Evolutionary conservation across 805 yeast genomes (phyloP), one percentile per base, ranked within the genome.

Genomic region (Metschnikowia borealis): DNA sequence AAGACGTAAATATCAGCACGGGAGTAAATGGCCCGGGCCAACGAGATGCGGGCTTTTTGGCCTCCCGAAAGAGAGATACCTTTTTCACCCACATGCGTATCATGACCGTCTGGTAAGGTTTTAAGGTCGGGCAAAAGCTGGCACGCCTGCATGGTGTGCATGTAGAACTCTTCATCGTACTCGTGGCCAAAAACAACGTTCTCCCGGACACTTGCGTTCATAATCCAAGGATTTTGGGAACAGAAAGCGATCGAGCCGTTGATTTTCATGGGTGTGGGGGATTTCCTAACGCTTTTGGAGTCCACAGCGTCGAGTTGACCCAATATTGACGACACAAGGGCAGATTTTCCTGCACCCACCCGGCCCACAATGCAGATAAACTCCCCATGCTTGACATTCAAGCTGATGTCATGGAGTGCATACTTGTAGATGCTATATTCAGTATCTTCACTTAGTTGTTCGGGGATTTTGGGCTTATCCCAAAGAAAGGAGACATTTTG

Each of bases 21-120:
- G 3, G 74, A 57, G 51, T 72, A 72, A 5, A 72, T 75, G 6
- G 75, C 75, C 54, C 77, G 61, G 2, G 77, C 77, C 41, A 72
- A 60, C 6, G 75, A 64, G 34, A 72, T 60, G 33, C 77, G 61
- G 3, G 77, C 77, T 52, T 71, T 72, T 54, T 72, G 76, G 29
- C 77, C 77, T 4, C 77, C 77, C 47, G 73, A 66, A 23, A 72
- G 57, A 2, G 77, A 68, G 37, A 71, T 69, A 34, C 76, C 77
- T 54, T 71, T 71, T 49, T 71, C 75, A 5, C 77, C 77, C n/a
- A 72, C 76, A 44, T 67, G 61, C n/a, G 76, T 71, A 43, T 55
- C 59, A 56, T 71, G 76, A 20, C 71, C 74, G 55, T 72, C 75
- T 2, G 76, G 73, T 44, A 71, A 62, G 5, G 61, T 55, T 26